Conservation (phyloP, 768 basidiomycete species). For the Royoungia palumana region DNA sequence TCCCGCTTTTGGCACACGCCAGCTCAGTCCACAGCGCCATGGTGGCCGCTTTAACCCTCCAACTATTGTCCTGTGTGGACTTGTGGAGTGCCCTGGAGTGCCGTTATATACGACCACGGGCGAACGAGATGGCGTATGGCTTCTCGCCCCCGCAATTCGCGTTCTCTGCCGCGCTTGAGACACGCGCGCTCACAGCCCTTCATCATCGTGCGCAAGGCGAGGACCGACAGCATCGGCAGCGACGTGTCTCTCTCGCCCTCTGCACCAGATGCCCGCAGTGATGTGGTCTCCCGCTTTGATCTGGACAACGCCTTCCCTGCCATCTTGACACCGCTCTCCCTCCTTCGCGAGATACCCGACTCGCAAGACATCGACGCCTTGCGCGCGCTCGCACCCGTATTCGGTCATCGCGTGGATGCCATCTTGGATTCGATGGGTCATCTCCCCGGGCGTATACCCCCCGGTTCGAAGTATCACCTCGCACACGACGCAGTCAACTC, state of each 20-base stretch:
- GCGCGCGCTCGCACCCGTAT: conserved; percentile 26
- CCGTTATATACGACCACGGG: background rate
- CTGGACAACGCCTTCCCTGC: conserved; percentile 37
- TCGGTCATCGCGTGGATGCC: conserved; percentile 21
- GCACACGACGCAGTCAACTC: conserved; percentile 20
- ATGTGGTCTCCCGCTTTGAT: conserved; percentile 20
- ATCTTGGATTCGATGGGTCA: conserved; percentile 27
- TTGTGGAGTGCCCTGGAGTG: background rate
- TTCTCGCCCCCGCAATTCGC: conserved; percentile 1
- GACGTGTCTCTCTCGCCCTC: conserved; percentile 24
- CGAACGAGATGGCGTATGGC: conserved; percentile 5
- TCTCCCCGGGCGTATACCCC: conserved; percentile 21
- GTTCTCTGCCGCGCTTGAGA: conserved; percentile 11
- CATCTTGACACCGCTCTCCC: conserved; percentile 28
- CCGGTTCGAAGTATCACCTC: conserved; percentile 19
- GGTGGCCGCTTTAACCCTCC: background rate
- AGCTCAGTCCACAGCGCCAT: conserved; percentile 5
- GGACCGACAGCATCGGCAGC: conserved; percentile 24
- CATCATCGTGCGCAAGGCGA: conserved; percentile 2
- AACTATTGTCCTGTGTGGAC: conserved; percentile 21
- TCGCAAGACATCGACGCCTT: conserved; percentile 27
- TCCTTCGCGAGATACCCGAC: conserved; percentile 25
- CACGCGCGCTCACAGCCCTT: background rate
- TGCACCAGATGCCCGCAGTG: conserved; percentile 11
- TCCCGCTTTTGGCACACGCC: conserved; percentile 9